phyloP scores from a whole-genome alignment of 306 rosid species.

The Quillaja saponaria region DNA sequence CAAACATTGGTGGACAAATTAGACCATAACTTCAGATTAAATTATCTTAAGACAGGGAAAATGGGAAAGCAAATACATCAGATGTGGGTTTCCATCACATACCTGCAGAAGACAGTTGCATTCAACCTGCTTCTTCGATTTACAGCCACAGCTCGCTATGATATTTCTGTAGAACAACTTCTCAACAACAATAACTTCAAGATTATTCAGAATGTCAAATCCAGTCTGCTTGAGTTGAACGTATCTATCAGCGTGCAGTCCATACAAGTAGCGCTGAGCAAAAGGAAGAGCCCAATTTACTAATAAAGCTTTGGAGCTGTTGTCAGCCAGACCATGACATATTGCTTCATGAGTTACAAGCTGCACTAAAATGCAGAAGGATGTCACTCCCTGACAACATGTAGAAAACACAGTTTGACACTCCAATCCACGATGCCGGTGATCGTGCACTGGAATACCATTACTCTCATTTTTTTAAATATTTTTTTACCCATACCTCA shows the following conservation, averaged over 20 bases:
- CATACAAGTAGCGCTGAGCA: conserved; percentile 78
- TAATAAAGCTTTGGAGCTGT: conserved; percentile 55
- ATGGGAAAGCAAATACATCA: too few species aligned
- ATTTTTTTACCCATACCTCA: too few species aligned
- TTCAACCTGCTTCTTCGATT: conserved; percentile 56
- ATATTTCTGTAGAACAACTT: conserved; percentile 72
- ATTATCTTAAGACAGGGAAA: too few species aligned
- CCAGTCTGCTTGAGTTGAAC: conserved; percentile 67
- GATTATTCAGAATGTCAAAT: conserved; percentile 44
- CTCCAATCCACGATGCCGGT: too few species aligned
- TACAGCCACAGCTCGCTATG: conserved; percentile 52
- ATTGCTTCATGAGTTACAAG: conserved; percentile 84
- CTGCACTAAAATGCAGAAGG: conserved; percentile 58
- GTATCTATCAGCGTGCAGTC: conserved; percentile 57
- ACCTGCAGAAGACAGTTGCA: conserved; percentile 83
- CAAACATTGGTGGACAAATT: too few species aligned
- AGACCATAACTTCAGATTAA: too few species aligned
- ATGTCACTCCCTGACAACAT: too few species aligned
- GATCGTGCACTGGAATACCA: too few species aligned
- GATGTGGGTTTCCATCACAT: conserved; percentile 14
- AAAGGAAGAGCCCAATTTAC: conserved; percentile 85
- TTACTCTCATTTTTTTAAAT: too few species aligned
- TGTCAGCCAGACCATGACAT: conserved; percentile 58
- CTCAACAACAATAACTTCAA: conserved; percentile 77
- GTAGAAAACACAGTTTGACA: too few species aligned